These are phyloP conservation scores for Cicer judaicum DNA, from an alignment of 306 rosid genomes.

Conservation along the genomic window DNA sequence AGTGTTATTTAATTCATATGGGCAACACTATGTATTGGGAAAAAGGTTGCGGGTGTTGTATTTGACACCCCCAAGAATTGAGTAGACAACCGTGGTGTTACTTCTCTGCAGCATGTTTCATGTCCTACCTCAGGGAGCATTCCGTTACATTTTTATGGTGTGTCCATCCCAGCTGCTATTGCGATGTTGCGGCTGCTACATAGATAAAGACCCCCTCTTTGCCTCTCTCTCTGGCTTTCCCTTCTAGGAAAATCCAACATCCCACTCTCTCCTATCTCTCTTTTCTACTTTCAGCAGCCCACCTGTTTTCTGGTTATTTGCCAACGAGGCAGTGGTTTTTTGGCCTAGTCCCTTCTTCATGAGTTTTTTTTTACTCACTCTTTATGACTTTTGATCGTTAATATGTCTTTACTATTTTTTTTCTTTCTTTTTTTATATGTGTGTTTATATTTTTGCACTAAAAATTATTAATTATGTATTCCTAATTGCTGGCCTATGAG, in stretches of 20 bases:
- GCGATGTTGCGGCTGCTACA: background rate
- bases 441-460: background rate
- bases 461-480: background rate
- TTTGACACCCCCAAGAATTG: background rate
- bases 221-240: slow-evolving; percentile 1
- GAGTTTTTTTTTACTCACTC: slow-evolving; percentile 2
- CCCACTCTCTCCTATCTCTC: background rate
- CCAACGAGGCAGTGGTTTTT: background rate
- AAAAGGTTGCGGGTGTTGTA: background rate
- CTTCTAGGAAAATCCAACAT: background rate
- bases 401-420: background rate
- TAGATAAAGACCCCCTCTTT: slow-evolving; percentile 4
- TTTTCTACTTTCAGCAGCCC: background rate
- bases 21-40: background rate
- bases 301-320: background rate
- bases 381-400: background rate
- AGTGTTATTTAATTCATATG: background rate
- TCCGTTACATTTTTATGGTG: background rate
- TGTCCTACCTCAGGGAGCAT: background rate
- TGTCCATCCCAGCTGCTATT: background rate
- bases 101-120: background rate
- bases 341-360: background rate
- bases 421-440: background rate
- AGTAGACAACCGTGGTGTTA: background rate
- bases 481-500: background rate